Base-by-base conservation (phyloP, 1,139 yeast genomes). In the Yarrowia galli region DNA sequence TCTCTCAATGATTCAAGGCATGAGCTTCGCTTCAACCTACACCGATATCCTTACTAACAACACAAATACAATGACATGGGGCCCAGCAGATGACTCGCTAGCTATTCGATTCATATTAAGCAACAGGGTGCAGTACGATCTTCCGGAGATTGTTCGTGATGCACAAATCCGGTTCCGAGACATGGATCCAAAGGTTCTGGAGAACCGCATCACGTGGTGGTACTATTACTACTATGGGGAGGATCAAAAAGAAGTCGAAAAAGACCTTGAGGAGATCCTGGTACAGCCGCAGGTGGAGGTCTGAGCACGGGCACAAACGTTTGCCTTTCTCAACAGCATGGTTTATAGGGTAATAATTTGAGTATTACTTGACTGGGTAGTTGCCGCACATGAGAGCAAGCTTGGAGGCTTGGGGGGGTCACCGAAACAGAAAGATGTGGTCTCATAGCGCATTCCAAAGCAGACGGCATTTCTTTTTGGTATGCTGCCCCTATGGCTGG, bases 281-380 rank as follows among this genome's bases (percentile, higher is more conserved):
- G 32, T 53, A 3, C 60, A 53, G 60, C 60, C 45, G 60, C 60
- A 36, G 60, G 45, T 51, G 28, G 58, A 53, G 35, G 60, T n/a
- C 20, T 53, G 45, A 53, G 54, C 54, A 28, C 36, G 8, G 35
- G 51, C 35, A 25, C n/a, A n/a, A n/a, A n/a, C 38, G n/a, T 4
- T 46, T 46, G 36, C 20, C 40, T 32, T 32, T 49, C 40, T 49
- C 40, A 25, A 25, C 51, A 32, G 56, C 56, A 28, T 32, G 40
- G 56, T 49, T 49, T 49, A 32, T 49, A 49, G 40, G 40, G 40
- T 20, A 49, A 32, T 49, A 4, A 18, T 20, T 43, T 46, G 32
- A 25, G 51, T 46, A 23, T 46, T 46, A 23, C 18, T 46, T 23
- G 35, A 46, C 51, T 43, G 16, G 23, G 48, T 45, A 45, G 28